Percentiles rank a stretch among this genome's conserved stretches.
Conservation (phyloP, 495 filamentous ascomycete genomes). For the Daldinia grandis region DNA sequence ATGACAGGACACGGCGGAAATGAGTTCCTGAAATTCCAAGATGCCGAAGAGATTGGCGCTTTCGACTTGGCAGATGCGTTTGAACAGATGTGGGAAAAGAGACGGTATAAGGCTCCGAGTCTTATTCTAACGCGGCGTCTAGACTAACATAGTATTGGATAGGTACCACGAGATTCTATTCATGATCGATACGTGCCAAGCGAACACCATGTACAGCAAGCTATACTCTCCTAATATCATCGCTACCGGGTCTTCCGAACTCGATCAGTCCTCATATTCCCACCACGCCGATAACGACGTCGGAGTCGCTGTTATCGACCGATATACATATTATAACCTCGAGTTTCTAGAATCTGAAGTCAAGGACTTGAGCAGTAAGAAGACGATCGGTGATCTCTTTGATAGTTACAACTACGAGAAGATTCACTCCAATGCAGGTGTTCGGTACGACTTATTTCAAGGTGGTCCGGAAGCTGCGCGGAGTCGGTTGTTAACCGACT, state of each 20-base stretch:
- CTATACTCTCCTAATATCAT: constrained; percentile 98
- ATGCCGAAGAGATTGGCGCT: constrained; percentile 94
- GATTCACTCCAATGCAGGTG: constrained; percentile 91
- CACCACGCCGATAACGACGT: constrained; percentile 99
- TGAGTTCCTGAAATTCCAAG: constrained; percentile 98
- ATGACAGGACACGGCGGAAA: constrained; percentile 99
- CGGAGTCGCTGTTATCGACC: constrained; percentile 96
- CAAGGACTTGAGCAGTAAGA: constrained; percentile 79
- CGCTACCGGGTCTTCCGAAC: constrained; percentile 90
- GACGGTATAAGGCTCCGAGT: constrained; percentile 64
- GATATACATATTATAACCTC: constrained; percentile 98
- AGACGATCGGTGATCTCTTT: constrained; percentile 90
- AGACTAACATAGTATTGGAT: constrained; percentile 8
- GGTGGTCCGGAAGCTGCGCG: constrained; percentile 78
- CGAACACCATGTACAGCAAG: constrained; percentile 98
- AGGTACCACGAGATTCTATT: constrained; percentile 94
- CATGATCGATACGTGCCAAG: constrained; percentile 99
- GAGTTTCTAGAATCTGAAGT: constrained; percentile 95
- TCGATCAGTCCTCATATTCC: constrained; percentile 93
- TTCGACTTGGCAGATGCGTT: constrained; percentile 98
- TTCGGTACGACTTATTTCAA: constrained; percentile 90
- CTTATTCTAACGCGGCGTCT: constrained; percentile 5
- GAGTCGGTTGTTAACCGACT: constrained; percentile 85
- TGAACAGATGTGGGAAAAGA: constrained; percentile 99
- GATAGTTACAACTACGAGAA: constrained; percentile 94